Base-by-base conservation (phyloP, 352 stramenopile species). In the Blastocystis sp. region DNA sequence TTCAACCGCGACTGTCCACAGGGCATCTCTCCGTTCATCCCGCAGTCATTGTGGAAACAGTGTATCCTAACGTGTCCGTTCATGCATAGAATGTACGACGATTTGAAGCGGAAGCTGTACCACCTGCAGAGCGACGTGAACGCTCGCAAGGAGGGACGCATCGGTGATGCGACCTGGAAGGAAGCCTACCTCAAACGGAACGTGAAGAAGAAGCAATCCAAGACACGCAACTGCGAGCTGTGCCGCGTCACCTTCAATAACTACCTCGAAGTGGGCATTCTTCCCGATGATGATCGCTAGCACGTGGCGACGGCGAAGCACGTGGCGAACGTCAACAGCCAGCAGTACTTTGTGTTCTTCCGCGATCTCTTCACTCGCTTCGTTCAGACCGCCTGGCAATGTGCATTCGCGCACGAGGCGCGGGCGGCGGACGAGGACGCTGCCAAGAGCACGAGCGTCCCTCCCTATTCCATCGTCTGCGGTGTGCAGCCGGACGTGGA, bases 241-340 rank as follows among this genome's bases (percentile, higher is more conserved):
- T 84, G 74, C 48, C 74, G n/a, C 61, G 45, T 84, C 38, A 53
- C 65, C 28, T 84, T 84, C 74, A 45, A 62, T 11, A 84, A 84
- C 74, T 84, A 84, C 38, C 19, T 67, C 28, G 45, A 84, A 7
- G 74, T 84, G 11, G 1, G 14, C 0, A 4, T 45, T 43, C 9
- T 4, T 19, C 34, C n/a, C n/a, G 38, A 4, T 41, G 2, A 5
- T 69, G n/a, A 84, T 41, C 19, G 2, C 0, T 81, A 66, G 74
- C 74, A 84, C 40, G 74, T 84, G 23, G 10, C 19, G 1, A 67
- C 74, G 17, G 19, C 74, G 3, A 53, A 84, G 43, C 74, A 84
- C 48, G 28, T 38, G 10, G n/a, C 40, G 17, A 67, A 17, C 38
- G 23, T 84, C 11, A 23, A 45, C 60, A 38, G n/a, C 41, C 52